A percentile compares a stretch with the other conserved stretches of the same genome.
Conservation (phyloP, 352 stramenopile species). For the Pythium chondricola region DNA sequence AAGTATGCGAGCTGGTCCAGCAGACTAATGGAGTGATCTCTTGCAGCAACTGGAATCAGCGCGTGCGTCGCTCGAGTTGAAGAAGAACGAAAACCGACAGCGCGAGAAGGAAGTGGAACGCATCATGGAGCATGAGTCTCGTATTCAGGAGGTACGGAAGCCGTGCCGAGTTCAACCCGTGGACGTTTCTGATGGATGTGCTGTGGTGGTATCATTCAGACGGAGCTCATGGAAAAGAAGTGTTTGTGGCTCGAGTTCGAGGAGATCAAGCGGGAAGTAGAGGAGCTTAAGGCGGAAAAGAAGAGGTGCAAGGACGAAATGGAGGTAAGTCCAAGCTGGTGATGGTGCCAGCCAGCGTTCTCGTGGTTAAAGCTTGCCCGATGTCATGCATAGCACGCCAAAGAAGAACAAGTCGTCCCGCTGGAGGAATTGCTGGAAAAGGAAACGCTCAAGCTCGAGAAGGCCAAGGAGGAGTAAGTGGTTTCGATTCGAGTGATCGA, state of each 20-base stretch:
- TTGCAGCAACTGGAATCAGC: conserved; percentile 57
- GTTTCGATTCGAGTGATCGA: too few relatives aligned
- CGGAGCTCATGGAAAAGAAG: conserved; percentile 82
- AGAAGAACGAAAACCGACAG: conserved; percentile 77
- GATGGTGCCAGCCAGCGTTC: too few relatives aligned
- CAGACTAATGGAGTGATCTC: neutral
- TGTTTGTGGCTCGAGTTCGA: conserved; percentile 83
- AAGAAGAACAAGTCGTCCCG: conserved; percentile 53
- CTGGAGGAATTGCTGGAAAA: conserved; percentile 64
- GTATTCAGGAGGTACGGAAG: conserved; percentile 58
- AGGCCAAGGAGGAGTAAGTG: conserved; percentile 58
- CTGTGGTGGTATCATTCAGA: conserved; percentile 27
- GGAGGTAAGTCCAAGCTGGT: conserved; percentile 30
- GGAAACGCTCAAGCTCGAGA: conserved; percentile 53
- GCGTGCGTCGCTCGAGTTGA: conserved; percentile 61
- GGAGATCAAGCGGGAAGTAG: conserved; percentile 58
- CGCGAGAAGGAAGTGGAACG: conserved; percentile 82
- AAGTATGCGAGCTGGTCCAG: neutral
- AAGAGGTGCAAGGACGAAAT: conserved; percentile 62
- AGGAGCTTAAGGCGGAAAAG: conserved; percentile 63
- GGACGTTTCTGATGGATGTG: too few relatives aligned
- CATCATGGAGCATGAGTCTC: conserved; percentile 75
- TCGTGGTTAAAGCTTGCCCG: too few relatives aligned
- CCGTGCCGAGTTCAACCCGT: neutral
- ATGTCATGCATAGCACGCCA: conserved; percentile 67